Percentiles rank a stretch among this genome's conserved stretches.
Conservation (phyloP, 2,329 filamentous ascomycete genomes). For the Colletotrichum sp. region DNA sequence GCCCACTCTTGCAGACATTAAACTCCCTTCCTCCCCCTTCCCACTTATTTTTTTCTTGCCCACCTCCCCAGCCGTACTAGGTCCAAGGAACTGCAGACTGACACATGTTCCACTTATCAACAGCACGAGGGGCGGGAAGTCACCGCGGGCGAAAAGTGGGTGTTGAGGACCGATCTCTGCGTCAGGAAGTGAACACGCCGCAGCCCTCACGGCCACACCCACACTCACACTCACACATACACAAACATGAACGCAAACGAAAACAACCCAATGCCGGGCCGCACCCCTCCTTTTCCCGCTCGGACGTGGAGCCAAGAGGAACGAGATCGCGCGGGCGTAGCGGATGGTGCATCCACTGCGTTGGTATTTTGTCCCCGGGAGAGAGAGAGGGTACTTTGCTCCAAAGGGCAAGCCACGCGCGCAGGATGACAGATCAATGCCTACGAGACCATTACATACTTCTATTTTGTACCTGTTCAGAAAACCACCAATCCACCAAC, state of each 20-base stretch:
- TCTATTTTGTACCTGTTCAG: background rate
- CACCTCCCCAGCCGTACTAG: background rate
- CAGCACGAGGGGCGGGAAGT: constrained; percentile 86
- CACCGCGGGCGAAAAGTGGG: constrained; percentile 84
- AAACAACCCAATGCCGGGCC: background rate
- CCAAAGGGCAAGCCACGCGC: background rate
- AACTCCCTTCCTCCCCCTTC: background rate
- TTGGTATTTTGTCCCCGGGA: background rate
- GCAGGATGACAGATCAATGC: background rate
- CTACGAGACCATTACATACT: background rate
- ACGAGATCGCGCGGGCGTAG: background rate
- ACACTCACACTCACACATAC: background rate
- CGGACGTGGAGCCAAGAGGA: background rate
- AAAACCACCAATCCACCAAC: background rate
- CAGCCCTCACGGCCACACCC: background rate
- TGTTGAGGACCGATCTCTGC: constrained; percentile 84
- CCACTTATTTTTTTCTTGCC: background rate
- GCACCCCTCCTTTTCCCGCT: background rate
- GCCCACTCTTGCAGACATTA: constrained; percentile 1
- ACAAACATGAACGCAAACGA: background rate
- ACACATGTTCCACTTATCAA: constrained; percentile 18
- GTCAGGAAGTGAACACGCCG: constrained; percentile 47
- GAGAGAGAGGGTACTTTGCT: background rate
- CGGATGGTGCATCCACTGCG: background rate
- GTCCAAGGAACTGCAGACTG: constrained; percentile 3